Conservation (phyloP, 148 eudicot genomes). For the Suaeda aralocaspica region DNA sequence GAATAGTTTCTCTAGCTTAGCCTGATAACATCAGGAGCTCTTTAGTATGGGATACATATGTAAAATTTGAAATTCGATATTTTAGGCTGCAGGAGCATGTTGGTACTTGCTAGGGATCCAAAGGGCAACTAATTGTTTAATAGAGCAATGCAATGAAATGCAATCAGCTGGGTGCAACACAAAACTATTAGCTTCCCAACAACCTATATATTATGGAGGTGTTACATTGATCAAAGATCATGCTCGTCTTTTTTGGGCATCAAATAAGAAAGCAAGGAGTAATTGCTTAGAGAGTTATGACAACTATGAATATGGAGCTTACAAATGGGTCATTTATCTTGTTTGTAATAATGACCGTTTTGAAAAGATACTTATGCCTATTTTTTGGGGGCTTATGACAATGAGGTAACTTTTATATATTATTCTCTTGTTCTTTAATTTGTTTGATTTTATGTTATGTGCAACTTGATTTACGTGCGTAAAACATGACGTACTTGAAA, state of each 20-base stretch:
- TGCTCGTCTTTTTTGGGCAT: slow-evolving; percentile 57
- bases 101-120: slow-evolving; percentile 91
- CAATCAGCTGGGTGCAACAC: slow-evolving; percentile 46
- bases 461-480: no score
- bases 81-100: slow-evolving; percentile 93
- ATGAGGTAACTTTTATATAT: slow-evolving; percentile 41
- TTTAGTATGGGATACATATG: no score
- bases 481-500: no score
- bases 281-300: slow-evolving; percentile 46
- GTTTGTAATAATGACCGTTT: slow-evolving; percentile 60
- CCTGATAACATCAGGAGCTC: no score
- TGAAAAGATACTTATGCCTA: slow-evolving; percentile 87
- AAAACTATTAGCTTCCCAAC: slow-evolving; percentile 53
- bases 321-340: slow-evolving; percentile 85
- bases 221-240: slow-evolving; percentile 30
- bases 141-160: slow-evolving; percentile 48
- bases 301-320: slow-evolving; percentile 70
- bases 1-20: no score
- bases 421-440: not conserved
- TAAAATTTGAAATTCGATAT: no score
- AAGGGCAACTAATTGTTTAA: slow-evolving; percentile 71
- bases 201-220: slow-evolving; percentile 68
- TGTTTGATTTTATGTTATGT: no score
- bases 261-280: slow-evolving; percentile 39
- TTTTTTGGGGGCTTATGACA: slow-evolving; percentile 96